Evolutionary conservation across 345 rosid genomes (phyloP).

Genomic region (Hibiscus tridactylites): DNA sequence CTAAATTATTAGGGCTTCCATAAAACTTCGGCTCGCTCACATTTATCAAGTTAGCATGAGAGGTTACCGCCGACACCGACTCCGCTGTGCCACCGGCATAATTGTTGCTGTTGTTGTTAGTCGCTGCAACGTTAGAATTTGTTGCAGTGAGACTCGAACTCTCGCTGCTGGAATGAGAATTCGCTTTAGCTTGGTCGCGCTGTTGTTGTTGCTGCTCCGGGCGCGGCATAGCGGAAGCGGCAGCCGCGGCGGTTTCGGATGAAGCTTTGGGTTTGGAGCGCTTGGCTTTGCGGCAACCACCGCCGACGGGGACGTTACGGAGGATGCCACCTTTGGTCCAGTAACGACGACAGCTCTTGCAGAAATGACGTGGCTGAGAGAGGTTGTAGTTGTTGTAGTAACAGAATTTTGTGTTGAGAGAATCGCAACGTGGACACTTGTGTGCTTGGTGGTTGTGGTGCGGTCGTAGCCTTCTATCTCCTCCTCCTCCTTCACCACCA

Average conservation of each 20-base stretch:
- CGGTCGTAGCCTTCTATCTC: conserved; percentile 67
- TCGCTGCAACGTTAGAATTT: conserved; percentile 21
- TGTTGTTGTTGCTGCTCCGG: conserved; percentile 9
- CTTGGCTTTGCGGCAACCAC: conserved; percentile 73
- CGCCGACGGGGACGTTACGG: conserved; percentile 95
- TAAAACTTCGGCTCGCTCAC: conserved; percentile 20
- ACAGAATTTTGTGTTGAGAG: conserved; percentile 88
- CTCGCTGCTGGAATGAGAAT: conserved; percentile 70
- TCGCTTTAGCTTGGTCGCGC: conserved; percentile 14
- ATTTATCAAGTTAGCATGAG: conserved; percentile 26
- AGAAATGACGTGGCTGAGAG: conserved; percentile 98
- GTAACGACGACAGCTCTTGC: conserved; percentile 92
- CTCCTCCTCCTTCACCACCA: conserved; percentile 5
- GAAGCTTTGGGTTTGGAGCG: conserved; percentile 46
- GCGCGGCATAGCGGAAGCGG: neutral
- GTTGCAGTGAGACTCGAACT: conserved; percentile 76
- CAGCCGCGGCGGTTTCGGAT: neutral
- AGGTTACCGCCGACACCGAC: conserved; percentile 41
- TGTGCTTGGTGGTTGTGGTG: conserved; percentile 57
- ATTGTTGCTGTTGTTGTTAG: neutral
- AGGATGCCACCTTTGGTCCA: conserved; percentile 99
- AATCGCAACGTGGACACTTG: conserved; percentile 93
- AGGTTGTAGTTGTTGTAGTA: conserved; percentile 98
- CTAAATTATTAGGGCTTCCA: conserved; percentile 12
- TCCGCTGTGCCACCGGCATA: conserved; percentile 12